Evolutionary conservation across 805 yeast genomes (phyloP), one percentile per base, ranked within the genome.

Genomic region (Nakazawaea ernobii): DNA sequence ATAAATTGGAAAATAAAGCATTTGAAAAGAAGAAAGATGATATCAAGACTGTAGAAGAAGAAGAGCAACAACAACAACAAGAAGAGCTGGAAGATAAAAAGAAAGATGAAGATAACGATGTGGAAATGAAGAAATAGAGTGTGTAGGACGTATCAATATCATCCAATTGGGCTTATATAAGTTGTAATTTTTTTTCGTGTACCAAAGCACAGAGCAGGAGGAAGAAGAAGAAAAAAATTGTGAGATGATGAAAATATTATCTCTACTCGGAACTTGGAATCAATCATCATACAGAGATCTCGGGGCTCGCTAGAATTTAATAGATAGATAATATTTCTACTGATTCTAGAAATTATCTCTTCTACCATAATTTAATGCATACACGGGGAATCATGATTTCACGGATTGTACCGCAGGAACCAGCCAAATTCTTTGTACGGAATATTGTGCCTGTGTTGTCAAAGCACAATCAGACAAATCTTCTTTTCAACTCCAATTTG

Each of bases 1-100:
- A 95, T 70, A 94, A 94, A 69, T 82, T 94, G 55, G 88, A 86
- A 56, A 90, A 90, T 65, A 84, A 82, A 60, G 9, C 27, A 3
- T 14, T 14, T 15, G 39, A 42, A 11, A 17, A 24, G 11, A 38
- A 42, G 33, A 32, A 40, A 20, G 38, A 35, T 33, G 40, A 44
- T 41, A 32, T 28, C 15, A 24, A 42, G 39, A 44, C 39, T 41
- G 33, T 38, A 33, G 50, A 49, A 26, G 39, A 42, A 8, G 54
- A 49, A n/a, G 52, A 26, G 17, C 45, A 20, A 20, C 24, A 20
- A 20, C 24, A 20, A 20, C 24, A 20, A 20, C 24, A 20, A 20
- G 24, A 52, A 39, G 55, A 55, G n/a, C 53, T 46, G 6, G 53
- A 49, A 2, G 53, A 49, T 36, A 41, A 40, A 6, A 24, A 32